Conservation (phyloP, 768 basidiomycete species). For the Leccinum variicolor region DNA sequence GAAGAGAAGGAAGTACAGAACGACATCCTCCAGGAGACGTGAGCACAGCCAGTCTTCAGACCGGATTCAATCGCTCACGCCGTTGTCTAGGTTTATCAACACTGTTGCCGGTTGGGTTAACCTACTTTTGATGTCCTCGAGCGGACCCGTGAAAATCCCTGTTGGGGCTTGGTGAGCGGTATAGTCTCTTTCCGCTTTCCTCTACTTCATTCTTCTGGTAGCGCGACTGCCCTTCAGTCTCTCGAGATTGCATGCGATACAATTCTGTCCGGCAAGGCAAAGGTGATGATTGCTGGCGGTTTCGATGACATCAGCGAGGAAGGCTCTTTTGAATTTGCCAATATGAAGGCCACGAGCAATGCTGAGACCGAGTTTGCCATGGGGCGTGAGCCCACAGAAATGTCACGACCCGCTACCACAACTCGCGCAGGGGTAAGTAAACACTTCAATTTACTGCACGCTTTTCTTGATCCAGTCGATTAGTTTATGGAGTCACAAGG, state of each 20-base stretch:
- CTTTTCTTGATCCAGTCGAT: conserved; percentile 2
- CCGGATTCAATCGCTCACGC: conserved; percentile 5
- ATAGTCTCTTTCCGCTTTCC: neutral
- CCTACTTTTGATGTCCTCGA: conserved; percentile 88
- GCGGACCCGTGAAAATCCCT: conserved; percentile 98
- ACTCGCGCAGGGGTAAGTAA: conserved; percentile 86
- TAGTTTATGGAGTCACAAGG: conserved; percentile 97
- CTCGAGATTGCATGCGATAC: conserved; percentile 98
- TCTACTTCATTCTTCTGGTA: conserved; percentile 27
- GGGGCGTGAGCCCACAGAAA: conserved; percentile 98
- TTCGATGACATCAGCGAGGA: conserved; percentile 99
- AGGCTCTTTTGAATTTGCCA: conserved; percentile 98
- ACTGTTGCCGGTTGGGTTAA: conserved; percentile 99
- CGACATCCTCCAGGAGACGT: conserved; percentile 98
- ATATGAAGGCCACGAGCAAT: conserved; percentile 99
- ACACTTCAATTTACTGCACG: neutral
- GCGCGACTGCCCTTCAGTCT: conserved; percentile 96
- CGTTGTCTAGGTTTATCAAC: conserved; percentile 82
- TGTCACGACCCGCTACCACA: conserved; percentile 96
- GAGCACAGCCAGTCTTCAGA: conserved; percentile 25
- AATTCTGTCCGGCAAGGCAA: conserved; percentile 92
- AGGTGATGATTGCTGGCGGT: conserved; percentile 98
- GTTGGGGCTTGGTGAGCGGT: conserved; percentile 89
- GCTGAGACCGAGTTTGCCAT: conserved; percentile 97
- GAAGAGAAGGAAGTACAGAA: conserved; percentile 99